Base-by-base conservation (phyloP, 2,329 filamentous ascomycete genomes). In the Claviceps cyperi region DNA sequence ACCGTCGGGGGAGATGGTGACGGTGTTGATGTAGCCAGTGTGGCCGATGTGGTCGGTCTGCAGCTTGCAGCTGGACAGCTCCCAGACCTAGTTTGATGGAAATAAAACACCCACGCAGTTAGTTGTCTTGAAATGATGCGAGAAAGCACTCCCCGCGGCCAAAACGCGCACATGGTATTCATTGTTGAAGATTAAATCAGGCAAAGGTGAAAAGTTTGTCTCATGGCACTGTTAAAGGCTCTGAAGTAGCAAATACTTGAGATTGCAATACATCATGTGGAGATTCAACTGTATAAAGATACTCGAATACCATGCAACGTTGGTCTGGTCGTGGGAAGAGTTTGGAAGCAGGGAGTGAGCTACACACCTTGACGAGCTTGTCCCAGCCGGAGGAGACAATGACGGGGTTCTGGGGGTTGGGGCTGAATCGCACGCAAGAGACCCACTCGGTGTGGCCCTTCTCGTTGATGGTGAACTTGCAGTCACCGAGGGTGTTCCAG, bases 171-270 rank as follows among this genome's bases (percentile, higher is more conserved):
- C n/a, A 43, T 44, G 11, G 32, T 36, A 17, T 44, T 49, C 15
- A 35, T 37, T 14, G 24, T 13, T 19, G 11, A 32, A 32, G 22
- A 5, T 28, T 21, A 68, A 4, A 81, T 94, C 87, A 94, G 88
- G 79, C 80, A 79, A 78, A 76, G 86, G 89, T 91, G 85, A 85
- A 64, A 81, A 79, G 75, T 77, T 94, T 82, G 87, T 98, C 91
- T 98, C 92, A 97, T 95, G 72, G 88, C 90, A 80, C 71, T 15
- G 6, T 22, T 1, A 68, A 69, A 68, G 81, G 88, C 89, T 98
- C 92, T 96, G 91, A 97, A 98, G 92, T 97, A 97, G 92, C 92
- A 97, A 97, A 97, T 97, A 97, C 90, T 88, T 89, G 76, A 69
- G 71, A 73, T 81, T 85, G 82, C 80, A 85, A 81, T 84, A 79